Evolutionary conservation across 441 rosid species (phyloP).

Genomic region (Jatropha podagrica): DNA sequence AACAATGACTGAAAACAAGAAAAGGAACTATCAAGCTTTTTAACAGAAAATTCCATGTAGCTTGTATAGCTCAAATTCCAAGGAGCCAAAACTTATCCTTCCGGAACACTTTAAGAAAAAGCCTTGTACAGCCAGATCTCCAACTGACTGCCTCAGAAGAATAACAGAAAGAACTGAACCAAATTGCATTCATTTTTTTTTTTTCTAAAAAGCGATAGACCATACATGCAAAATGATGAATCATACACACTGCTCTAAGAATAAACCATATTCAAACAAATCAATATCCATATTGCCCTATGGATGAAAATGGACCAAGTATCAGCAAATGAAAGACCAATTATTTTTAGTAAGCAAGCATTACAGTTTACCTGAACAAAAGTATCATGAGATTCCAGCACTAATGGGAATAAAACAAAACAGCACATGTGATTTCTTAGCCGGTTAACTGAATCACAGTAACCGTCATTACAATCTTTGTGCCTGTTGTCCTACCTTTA

Average conservation of each 20-base stretch:
- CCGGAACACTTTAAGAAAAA: background rate
- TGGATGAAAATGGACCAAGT: background rate
- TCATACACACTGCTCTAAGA: background rate
- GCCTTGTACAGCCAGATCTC: background rate
- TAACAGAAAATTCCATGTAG: background rate
- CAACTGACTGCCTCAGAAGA: background rate
- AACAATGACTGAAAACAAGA: background rate
- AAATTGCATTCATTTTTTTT: background rate
- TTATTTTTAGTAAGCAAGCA: background rate
- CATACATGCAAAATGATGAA: background rate
- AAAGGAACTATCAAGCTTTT: background rate
- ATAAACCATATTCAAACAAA: background rate
- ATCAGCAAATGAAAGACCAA: background rate
- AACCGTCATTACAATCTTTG: background rate
- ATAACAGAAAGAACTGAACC: background rate
- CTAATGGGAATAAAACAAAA: background rate
- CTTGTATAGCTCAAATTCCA: background rate
- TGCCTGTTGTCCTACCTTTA: background rate
- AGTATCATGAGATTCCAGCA: slow-evolving; percentile 2
- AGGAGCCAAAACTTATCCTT: background rate
- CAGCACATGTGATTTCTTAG: background rate
- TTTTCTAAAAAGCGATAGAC: background rate
- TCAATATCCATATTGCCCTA: background rate
- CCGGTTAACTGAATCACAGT: background rate
- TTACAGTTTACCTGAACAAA: background rate